phyloP scores from a whole-genome alignment of 805 yeast species.

The Ogataea nonfermentans region DNA sequence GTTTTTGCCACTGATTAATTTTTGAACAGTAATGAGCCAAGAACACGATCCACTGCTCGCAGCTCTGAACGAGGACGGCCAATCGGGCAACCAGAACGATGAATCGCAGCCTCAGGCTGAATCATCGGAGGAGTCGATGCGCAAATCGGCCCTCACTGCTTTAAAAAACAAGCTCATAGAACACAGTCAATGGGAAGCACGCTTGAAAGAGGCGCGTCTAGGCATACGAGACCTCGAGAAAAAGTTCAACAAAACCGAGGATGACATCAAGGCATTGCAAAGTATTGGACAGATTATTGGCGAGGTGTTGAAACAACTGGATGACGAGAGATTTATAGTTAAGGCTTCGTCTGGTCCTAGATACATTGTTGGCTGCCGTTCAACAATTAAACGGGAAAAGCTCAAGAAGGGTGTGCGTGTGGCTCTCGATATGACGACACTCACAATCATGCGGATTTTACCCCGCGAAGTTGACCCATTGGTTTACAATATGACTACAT shows the following conservation, averaged over 20 bases:
- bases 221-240: constrained; percentile 81
- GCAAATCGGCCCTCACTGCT: constrained; percentile 71
- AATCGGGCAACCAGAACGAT: constrained; percentile 15
- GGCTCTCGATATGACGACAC: constrained; percentile 94
- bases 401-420: constrained; percentile 94
- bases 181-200: constrained; percentile 92
- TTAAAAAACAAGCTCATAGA: constrained; percentile 85
- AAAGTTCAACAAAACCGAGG: constrained; percentile 88
- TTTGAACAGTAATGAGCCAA: constrained; percentile 29
- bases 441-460: constrained; percentile 94
- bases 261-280: constrained; percentile 94
- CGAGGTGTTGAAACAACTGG: constrained; percentile 91
- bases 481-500: constrained; percentile 96
- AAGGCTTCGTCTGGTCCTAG: constrained; percentile 97
- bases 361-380: constrained; percentile 95
- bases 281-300: constrained; percentile 97
- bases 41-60: constrained; percentile 78
- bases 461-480: constrained; percentile 98
- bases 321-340: constrained; percentile 91
- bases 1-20: constrained; percentile 12
- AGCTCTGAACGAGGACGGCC: constrained; percentile 48
- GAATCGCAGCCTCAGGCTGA: constrained; percentile 27
- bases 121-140: constrained; percentile 29
- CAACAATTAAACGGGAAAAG: constrained; percentile 78
- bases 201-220: constrained; percentile 78